These are phyloP conservation scores for Pythium periplocum DNA, from an alignment of 352 stramenopile species.

Conservation along the genomic window DNA sequence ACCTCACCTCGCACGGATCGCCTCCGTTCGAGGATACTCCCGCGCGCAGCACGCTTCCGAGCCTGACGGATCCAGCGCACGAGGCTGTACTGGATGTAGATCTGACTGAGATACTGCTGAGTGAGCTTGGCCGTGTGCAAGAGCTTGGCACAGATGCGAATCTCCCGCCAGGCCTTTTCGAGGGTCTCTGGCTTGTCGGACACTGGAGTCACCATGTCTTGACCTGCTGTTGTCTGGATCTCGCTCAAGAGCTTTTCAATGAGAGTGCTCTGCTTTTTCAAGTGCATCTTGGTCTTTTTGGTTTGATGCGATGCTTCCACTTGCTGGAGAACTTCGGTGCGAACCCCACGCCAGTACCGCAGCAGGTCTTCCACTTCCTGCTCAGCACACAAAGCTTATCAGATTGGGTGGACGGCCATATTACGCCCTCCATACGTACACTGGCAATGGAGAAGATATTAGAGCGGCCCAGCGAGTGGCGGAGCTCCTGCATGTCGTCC, in stretches of 20 bases:
- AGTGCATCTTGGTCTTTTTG: conserved; percentile 43
- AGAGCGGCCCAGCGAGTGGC: conserved; percentile 35
- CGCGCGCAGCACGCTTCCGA: conserved; percentile 16
- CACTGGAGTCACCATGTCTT: too few relatives aligned
- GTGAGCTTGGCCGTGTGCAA: conserved; percentile 60
- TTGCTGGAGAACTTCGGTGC: conserved; percentile 38
- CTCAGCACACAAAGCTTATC: too few relatives aligned
- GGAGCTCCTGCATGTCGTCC: conserved; percentile 41
- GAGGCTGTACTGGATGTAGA: conserved; percentile 58
- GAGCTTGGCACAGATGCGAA: conserved; percentile 57
- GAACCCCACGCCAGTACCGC: conserved; percentile 54
- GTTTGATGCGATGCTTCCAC: conserved; percentile 60
- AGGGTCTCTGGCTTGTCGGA: conserved; percentile 7
- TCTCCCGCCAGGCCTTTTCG: conserved; percentile 45
- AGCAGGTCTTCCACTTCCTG: conserved; percentile 63
- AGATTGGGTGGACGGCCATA: too few relatives aligned
- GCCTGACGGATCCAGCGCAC: conserved; percentile 52
- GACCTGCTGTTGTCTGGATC: conserved; percentile 11
- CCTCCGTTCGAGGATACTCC: too few relatives aligned
- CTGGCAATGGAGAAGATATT: conserved; percentile 46
- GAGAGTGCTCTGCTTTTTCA: conserved; percentile 49
- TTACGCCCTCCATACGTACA: too few relatives aligned
- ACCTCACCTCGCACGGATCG: too few relatives aligned
- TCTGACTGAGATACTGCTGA: conserved; percentile 59
- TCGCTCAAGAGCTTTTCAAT: conserved; percentile 49